Percentiles rank a stretch among this genome's conserved stretches.
Conservation (phyloP, 768 basidiomycete genomes). For the Leccinum disarticulatum region DNA sequence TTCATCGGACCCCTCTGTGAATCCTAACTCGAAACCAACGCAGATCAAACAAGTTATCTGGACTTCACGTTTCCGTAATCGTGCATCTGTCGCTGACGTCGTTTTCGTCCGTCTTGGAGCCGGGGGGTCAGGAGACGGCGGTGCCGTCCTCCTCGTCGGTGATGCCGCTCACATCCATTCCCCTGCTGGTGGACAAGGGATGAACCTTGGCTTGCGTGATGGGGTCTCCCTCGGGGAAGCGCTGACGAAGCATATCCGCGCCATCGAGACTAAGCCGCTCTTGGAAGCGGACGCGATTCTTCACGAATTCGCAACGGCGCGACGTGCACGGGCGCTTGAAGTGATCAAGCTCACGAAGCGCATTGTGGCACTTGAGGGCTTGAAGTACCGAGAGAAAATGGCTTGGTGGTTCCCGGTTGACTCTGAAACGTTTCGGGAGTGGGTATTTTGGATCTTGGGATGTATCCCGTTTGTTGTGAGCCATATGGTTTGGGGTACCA, state of each 20-base stretch:
- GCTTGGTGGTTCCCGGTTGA: constrained; percentile 28
- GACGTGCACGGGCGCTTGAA: constrained; percentile 41
- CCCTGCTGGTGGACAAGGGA: constrained; percentile 50
- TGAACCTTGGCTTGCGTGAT: constrained; percentile 57
- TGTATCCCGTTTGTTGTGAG: too few species aligned
- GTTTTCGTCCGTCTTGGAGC: constrained; percentile 34
- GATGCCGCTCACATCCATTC: too few species aligned
- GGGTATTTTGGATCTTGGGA: constrained; percentile 22
- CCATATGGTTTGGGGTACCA: too few species aligned
- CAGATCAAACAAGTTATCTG: constrained; percentile 40
- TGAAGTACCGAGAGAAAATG: constrained; percentile 18
- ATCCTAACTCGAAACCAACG: constrained; percentile 27
- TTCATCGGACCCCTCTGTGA: constrained; percentile 36
- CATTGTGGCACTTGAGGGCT: constrained; percentile 26
- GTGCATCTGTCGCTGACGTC: constrained; percentile 42
- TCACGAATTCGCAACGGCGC: constrained; percentile 34
- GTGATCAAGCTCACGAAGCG: constrained; percentile 43
- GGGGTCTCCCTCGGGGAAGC: constrained; percentile 45
- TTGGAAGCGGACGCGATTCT: constrained; percentile 33
- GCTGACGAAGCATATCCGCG: constrained; percentile 36
- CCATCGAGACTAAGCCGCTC: constrained; percentile 6
- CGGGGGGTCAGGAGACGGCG: constrained; percentile 8
- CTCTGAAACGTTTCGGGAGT: constrained; percentile 26
- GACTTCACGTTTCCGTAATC: constrained; percentile 47
- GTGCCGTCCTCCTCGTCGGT: constrained; percentile 34